A percentile compares a stretch with the other conserved stretches of the same genome.
phyloP scores from a whole-genome alignment of 306 rosid species.

The peach (Prunus persica) region Prunus_persica_NCBIv2 NC_034011.1:16901501-16902000 shows the following conservation, averaged over 20 bases:
- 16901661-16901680: background rate
- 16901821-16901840: background rate
- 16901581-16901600: constrained; percentile 14
- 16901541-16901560: background rate
- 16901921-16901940: background rate
- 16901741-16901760: constrained; percentile 7
- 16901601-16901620: constrained; percentile 27
- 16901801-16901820: constrained; percentile 14
- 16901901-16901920: constrained; percentile 35
- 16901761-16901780: too few species aligned
- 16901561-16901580: background rate
- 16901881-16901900: constrained; percentile 11
- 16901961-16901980: background rate
- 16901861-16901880: constrained; percentile 16
- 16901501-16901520: background rate
- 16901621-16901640: constrained; percentile 19
- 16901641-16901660: background rate
- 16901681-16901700: constrained; percentile 20
- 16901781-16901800: constrained; percentile 7
- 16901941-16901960: constrained; percentile 3
- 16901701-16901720: constrained; percentile 6
- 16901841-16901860: background rate
- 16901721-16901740: background rate
- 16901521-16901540: background rate
- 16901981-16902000: background rate